Percentiles rank a stretch among this genome's conserved stretches.
Evolutionary conservation across 2,329 filamentous ascomycete genomes (phyloP).

Genomic region (Ascochyta viciae-villosae): DNA sequence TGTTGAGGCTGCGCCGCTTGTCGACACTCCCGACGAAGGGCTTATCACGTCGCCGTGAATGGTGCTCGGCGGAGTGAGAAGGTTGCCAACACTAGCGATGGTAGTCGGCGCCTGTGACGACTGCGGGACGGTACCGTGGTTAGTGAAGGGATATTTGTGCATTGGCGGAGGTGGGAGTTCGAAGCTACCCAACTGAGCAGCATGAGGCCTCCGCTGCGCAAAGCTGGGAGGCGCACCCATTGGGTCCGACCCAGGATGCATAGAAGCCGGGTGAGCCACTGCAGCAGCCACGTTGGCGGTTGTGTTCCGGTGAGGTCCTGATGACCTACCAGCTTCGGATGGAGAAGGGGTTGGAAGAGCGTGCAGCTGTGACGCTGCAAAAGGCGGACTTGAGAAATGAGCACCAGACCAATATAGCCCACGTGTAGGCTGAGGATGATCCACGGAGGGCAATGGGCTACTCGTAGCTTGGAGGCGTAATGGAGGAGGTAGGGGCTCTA

Average conservation of each 20-base stretch:
- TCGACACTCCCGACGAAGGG: slow-evolving; percentile 67
- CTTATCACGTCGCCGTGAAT: slow-evolving; percentile 67
- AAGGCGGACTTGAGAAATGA: slow-evolving; percentile 46
- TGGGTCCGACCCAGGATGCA: slow-evolving; percentile 67
- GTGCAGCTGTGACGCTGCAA: slow-evolving; percentile 49
- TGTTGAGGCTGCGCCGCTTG: slow-evolving; percentile 65
- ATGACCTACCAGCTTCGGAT: slow-evolving; percentile 52
- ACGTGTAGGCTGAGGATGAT: slow-evolving; percentile 56
- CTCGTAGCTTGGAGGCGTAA: slow-evolving; percentile 40
- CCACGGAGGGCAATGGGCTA: slow-evolving; percentile 55
- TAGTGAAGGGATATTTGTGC: slow-evolving; percentile 59
- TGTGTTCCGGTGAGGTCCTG: slow-evolving; percentile 51
- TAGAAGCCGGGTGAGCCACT: slow-evolving; percentile 65
- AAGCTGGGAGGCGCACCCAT: slow-evolving; percentile 71
- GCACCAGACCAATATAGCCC: slow-evolving; percentile 57
- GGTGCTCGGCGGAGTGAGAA: slow-evolving; percentile 68
- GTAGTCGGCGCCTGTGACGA: slow-evolving; percentile 55
- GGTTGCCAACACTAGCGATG: slow-evolving; percentile 64
- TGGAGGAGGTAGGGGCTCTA: slow-evolving; percentile 36
- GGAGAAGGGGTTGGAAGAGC: slow-evolving; percentile 51
- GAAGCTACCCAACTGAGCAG: slow-evolving; percentile 72
- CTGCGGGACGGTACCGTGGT: slow-evolving; percentile 51
- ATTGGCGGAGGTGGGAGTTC: slow-evolving; percentile 68
- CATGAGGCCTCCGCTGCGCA: slow-evolving; percentile 73
- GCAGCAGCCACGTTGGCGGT: slow-evolving; percentile 69